phyloP scores from a whole-genome alignment of 1,139 yeast species.

The Arxiozyma bovina region DNA sequence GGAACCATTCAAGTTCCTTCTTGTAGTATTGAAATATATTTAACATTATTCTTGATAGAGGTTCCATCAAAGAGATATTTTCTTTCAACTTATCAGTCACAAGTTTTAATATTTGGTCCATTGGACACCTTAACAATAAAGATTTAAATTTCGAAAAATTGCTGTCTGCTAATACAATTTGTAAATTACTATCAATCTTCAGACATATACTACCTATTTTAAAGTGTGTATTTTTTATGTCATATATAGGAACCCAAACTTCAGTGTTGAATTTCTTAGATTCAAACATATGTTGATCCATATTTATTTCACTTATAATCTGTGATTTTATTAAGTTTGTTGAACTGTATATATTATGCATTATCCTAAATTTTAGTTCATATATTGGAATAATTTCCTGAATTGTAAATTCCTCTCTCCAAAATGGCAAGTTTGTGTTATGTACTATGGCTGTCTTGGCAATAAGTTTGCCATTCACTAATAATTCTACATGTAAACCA shows the following conservation, averaged over 20 bases:
- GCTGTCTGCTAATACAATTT: slow-evolving; percentile 51
- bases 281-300: slow-evolving; percentile 47
- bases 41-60: slow-evolving; percentile 30
- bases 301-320: slow-evolving; percentile 45
- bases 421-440: slow-evolving; percentile 47
- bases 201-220: slow-evolving; percentile 53
- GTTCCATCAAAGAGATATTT: neutral
- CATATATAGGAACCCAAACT: slow-evolving; percentile 30
- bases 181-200: slow-evolving; percentile 45
- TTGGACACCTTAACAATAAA: neutral
- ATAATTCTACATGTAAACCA: slow-evolving; percentile 51
- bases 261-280: slow-evolving; percentile 28
- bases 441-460: slow-evolving; percentile 56
- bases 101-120: neutral
- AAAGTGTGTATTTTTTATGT: slow-evolving; percentile 18
- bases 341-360: slow-evolving; percentile 24
- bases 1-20: slow-evolving; percentile 61
- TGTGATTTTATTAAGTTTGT: slow-evolving; percentile 15
- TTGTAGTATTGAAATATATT: slow-evolving; percentile 60
- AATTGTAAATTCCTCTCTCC: slow-evolving; percentile 60
- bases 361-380: slow-evolving; percentile 46
- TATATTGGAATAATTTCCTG: slow-evolving; percentile 50
- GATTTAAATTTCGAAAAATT: slow-evolving; percentile 54
- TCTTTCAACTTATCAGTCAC: slow-evolving; percentile 2
- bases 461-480: slow-evolving; percentile 63